Percentiles rank a stretch among this genome's conserved stretches.
These are phyloP conservation scores for Apiotrichum akiyoshidainum DNA, from an alignment of 1,284 basidiomycete species.

Conservation along the genomic window DNA sequence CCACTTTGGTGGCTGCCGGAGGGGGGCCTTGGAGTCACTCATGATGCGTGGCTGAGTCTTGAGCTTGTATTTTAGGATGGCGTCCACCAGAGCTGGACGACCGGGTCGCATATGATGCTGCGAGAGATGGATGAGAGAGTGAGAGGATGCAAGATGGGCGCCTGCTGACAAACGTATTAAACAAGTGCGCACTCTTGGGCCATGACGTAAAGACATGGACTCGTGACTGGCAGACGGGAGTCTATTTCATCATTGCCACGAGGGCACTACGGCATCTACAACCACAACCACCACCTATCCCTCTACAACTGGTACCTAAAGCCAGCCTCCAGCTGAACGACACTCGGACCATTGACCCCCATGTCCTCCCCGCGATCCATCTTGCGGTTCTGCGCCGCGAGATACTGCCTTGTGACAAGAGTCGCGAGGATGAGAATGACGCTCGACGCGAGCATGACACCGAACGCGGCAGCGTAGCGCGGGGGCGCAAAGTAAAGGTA, in stretches of 20 bases:
- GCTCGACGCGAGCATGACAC: slow-evolving; percentile 43
- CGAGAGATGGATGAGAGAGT: neutral
- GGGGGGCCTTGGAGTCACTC: neutral
- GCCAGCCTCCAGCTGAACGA: slow-evolving; percentile 35
- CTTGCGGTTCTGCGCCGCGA: slow-evolving; percentile 39
- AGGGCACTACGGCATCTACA: too few species aligned
- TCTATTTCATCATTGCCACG: too few species aligned
- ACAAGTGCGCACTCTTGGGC: too few species aligned
- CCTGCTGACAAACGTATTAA: neutral
- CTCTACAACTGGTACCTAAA: slow-evolving; percentile 42
- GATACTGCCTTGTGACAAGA: slow-evolving; percentile 28
- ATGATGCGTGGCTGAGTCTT: neutral
- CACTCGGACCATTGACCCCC: slow-evolving; percentile 33
- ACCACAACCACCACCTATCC: too few species aligned
- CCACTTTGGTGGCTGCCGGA: slow-evolving; percentile 7
- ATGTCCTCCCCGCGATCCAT: slow-evolving; percentile 39
- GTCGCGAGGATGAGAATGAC: slow-evolving; percentile 25
- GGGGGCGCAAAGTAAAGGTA: slow-evolving; percentile 41
- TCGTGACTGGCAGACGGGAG: too few species aligned
- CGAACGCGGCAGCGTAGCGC: slow-evolving; percentile 26
- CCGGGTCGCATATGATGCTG: neutral
- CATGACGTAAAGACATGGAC: too few species aligned
- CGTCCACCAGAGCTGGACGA: neutral
- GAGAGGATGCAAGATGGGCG: too few species aligned
- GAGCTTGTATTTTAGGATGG: neutral